Conservation (phyloP, 371 early-diverging fungal genomes). For the Umbelopsis sp. region DNA sequence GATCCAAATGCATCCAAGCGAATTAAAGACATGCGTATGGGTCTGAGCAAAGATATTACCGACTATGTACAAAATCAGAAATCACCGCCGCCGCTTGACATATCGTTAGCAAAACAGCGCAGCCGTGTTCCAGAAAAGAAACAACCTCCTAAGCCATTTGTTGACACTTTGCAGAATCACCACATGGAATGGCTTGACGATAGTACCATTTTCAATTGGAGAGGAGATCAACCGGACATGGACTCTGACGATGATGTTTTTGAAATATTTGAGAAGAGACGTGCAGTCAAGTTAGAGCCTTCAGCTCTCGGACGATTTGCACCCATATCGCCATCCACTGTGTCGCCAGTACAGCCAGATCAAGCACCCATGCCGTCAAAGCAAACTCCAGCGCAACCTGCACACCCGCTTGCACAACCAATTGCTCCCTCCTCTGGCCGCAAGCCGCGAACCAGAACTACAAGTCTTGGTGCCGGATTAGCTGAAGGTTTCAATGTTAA, state of each 20-base stretch:
- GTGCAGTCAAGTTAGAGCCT: not conserved
- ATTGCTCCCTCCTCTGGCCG: not conserved
- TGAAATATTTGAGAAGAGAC: slow-evolving; percentile 12
- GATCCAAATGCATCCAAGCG: slow-evolving; percentile 46
- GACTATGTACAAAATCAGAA: slow-evolving; percentile 74
- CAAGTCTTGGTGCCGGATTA: slow-evolving; percentile 29
- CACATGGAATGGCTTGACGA: slow-evolving; percentile 39
- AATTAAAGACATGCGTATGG: slow-evolving; percentile 56
- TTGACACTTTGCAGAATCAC: not conserved
- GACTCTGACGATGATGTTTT: slow-evolving; percentile 50
- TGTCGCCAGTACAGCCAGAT: slow-evolving; percentile 34
- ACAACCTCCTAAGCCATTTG: not conserved
- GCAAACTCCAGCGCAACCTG: not conserved
- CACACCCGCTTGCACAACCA: not conserved
- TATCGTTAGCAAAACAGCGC: slow-evolving; percentile 42
- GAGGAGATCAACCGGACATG: slow-evolving; percentile 34
- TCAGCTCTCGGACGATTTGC: not conserved
- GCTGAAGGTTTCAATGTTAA: slow-evolving; percentile 43
- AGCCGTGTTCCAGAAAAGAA: not conserved
- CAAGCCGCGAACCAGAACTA: slow-evolving; percentile 12
- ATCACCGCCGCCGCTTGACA: slow-evolving; percentile 66
- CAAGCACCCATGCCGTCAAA: slow-evolving; percentile 8
- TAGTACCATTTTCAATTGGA: slow-evolving; percentile 47
- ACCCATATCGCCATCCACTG: not conserved
- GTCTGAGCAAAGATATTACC: slow-evolving; percentile 67